Percentiles rank a stretch among this genome's conserved stretches.
Evolutionary conservation across 2,329 filamentous ascomycete genomes (phyloP).

Genomic region (Phaeosphaeria sp.): DNA sequence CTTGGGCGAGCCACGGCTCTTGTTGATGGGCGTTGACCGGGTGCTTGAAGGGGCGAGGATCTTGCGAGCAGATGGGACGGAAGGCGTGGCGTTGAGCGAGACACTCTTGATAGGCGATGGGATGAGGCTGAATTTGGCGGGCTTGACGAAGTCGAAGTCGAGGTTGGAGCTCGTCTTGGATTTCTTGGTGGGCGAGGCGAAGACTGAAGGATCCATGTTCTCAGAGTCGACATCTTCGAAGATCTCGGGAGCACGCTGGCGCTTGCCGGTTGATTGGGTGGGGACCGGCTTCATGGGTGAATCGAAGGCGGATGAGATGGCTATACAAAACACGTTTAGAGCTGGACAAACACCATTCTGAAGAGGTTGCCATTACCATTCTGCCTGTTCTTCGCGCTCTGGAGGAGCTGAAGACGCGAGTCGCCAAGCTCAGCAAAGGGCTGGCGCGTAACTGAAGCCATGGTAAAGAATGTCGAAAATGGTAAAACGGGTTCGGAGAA

Average conservation of each 20-base stretch:
- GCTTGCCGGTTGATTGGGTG: slow-evolving; percentile 51
- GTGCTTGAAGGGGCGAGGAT: slow-evolving; percentile 52
- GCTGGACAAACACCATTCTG: neutral
- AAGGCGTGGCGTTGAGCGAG: slow-evolving; percentile 36
- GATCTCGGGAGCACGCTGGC: slow-evolving; percentile 51
- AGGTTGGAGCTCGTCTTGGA: slow-evolving; percentile 52
- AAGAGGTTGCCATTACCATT: slow-evolving; percentile 55
- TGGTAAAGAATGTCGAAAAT: slow-evolving; percentile 15
- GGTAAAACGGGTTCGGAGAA: slow-evolving; percentile 2
- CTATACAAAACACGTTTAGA: slow-evolving; percentile 35
- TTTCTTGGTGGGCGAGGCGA: slow-evolving; percentile 61
- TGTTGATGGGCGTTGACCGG: slow-evolving; percentile 52
- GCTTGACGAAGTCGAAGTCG: slow-evolving; percentile 47
- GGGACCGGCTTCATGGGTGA: slow-evolving; percentile 40
- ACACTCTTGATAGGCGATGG: slow-evolving; percentile 33
- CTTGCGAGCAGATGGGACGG: slow-evolving; percentile 43
- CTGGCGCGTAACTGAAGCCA: slow-evolving; percentile 65
- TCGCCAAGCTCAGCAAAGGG: slow-evolving; percentile 77
- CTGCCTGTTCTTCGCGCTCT: slow-evolving; percentile 79
- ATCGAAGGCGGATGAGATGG: slow-evolving; percentile 42
- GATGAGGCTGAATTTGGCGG: slow-evolving; percentile 49
- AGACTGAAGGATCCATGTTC: slow-evolving; percentile 63
- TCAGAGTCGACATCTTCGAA: slow-evolving; percentile 61
- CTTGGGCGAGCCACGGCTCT: slow-evolving; percentile 77
- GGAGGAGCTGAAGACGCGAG: slow-evolving; percentile 73